Percentiles rank a stretch among this genome's conserved stretches.
Evolutionary conservation across 2,329 filamentous ascomycete genomes (phyloP).

Genomic region (Ophiostoma perfectum): DNA sequence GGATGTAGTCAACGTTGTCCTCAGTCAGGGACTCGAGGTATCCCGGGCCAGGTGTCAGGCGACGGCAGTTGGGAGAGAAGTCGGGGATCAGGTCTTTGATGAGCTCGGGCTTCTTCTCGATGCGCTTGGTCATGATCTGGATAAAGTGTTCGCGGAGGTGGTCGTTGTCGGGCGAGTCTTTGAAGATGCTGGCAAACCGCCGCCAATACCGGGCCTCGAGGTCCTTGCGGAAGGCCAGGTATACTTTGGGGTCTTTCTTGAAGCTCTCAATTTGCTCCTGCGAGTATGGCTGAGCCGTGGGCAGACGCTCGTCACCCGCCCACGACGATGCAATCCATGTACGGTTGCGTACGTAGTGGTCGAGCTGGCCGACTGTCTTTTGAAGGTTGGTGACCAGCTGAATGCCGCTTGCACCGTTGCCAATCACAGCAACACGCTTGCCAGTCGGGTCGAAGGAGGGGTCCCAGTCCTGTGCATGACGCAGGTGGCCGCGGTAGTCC

Average conservation of each 20-base stretch:
- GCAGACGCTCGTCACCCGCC: conserved; percentile 49
- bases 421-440: conserved; percentile 49
- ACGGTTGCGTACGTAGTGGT: conserved; percentile 59
- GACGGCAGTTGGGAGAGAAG: conserved; percentile 59
- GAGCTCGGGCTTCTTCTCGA: conserved; percentile 51
- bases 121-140: conserved; percentile 49
- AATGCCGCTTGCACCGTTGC: conserved; percentile 50
- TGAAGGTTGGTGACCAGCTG: conserved; percentile 48
- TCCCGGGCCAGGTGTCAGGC: conserved; percentile 60
- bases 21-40: conserved; percentile 61
- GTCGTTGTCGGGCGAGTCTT: conserved; percentile 46
- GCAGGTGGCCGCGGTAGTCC: conserved; percentile 47
- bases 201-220: conserved; percentile 59
- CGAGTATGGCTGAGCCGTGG: conserved; percentile 51
- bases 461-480: conserved; percentile 54
- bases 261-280: conserved; percentile 52
- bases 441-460: conserved; percentile 43
- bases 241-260: conserved; percentile 53
- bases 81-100: conserved; percentile 53
- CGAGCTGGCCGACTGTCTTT: conserved; percentile 44
- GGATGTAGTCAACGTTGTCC: conserved; percentile 58
- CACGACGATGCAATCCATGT: conserved; percentile 65
- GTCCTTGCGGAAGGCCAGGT: conserved; percentile 54
- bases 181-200: conserved; percentile 50
- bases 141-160: conserved; percentile 44